phyloP scores from a whole-genome alignment of 2,329 filamentous ascomycete species.

The Botrytis sinoallii region DNA sequence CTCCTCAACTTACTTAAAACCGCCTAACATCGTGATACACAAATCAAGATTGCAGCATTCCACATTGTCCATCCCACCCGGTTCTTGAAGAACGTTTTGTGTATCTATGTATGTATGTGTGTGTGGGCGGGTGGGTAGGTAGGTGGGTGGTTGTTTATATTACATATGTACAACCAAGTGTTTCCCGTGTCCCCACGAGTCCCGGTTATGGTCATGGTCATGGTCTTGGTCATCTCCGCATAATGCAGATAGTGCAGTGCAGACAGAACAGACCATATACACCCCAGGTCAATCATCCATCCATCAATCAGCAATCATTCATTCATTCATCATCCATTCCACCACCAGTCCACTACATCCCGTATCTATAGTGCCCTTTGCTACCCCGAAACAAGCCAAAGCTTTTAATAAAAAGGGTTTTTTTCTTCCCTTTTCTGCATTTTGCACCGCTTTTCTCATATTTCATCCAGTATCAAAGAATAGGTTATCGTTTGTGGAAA shows the following conservation, averaged over 20 bases:
- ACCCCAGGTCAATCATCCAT: conserved; percentile 4
- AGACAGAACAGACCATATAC: neutral
- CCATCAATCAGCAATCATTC: neutral
- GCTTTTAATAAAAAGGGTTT: neutral
- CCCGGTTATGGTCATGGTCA: conserved; percentile 8
- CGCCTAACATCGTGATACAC: neutral
- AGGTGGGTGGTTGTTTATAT: neutral
- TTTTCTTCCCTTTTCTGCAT: conserved; percentile 3
- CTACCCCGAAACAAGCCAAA: conserved; percentile 5
- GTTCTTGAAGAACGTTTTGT: neutral
- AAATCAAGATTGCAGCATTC: neutral
- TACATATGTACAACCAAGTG: conserved; percentile 12
- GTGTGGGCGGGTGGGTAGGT: neutral
- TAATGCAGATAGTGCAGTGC: conserved; percentile 3
- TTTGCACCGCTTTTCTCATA: conserved; percentile 8
- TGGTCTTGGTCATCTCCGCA: conserved; percentile 16
- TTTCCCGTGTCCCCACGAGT: conserved; percentile 14
- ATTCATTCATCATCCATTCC: neutral
- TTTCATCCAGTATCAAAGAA: neutral
- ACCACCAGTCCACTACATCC: neutral
- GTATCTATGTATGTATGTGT: neutral
- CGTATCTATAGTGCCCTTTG: conserved; percentile 10
- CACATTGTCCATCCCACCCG: neutral
- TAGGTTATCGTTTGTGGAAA: neutral
- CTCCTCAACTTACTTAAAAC: neutral